phyloP scores from a whole-genome alignment of 768 basidiomycete genomes.

The Krasilnikovozyma curviuscula region DNA sequence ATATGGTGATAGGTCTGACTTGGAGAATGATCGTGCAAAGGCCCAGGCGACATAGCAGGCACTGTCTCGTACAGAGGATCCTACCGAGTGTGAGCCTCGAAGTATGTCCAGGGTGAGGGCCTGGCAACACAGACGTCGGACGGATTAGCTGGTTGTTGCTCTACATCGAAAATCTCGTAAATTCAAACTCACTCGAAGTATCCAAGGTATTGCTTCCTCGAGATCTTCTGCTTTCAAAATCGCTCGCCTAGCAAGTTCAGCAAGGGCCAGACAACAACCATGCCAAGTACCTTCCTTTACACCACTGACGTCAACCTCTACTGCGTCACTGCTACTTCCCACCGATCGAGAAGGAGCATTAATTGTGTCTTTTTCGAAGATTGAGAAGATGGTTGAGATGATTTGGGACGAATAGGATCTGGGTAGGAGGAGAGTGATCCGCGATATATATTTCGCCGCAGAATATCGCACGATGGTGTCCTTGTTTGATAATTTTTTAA shows the following conservation, averaged over 20 bases:
- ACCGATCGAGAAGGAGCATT: constrained; percentile 46
- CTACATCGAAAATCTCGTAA: neutral
- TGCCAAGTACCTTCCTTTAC: constrained; percentile 73
- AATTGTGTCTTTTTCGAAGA: constrained; percentile 59
- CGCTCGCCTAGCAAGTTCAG: constrained; percentile 73
- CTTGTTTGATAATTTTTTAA: constrained; percentile 29
- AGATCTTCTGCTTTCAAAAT: constrained; percentile 44
- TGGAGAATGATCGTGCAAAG: constrained; percentile 48
- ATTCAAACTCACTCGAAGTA: constrained; percentile 42
- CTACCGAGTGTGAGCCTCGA: constrained; percentile 80
- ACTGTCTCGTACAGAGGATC: constrained; percentile 83
- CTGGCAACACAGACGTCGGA: constrained; percentile 27
- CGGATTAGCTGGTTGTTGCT: neutral
- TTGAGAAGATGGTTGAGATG: constrained; percentile 50
- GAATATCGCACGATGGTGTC: constrained; percentile 92
- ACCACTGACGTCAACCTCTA: constrained; percentile 20
- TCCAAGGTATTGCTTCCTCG: constrained; percentile 50
- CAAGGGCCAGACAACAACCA: constrained; percentile 76
- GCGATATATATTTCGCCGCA: constrained; percentile 74
- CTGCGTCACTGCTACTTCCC: constrained; percentile 18
- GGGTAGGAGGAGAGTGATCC: constrained; percentile 64
- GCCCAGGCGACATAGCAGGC: constrained; percentile 92
- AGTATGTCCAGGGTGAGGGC: constrained; percentile 81
- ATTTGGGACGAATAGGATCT: constrained; percentile 56
- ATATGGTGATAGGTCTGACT: constrained; percentile 36